Evolutionary conservation across 768 basidiomycete species (phyloP).

Genomic region (Auriscalpium microsporum): DNA sequence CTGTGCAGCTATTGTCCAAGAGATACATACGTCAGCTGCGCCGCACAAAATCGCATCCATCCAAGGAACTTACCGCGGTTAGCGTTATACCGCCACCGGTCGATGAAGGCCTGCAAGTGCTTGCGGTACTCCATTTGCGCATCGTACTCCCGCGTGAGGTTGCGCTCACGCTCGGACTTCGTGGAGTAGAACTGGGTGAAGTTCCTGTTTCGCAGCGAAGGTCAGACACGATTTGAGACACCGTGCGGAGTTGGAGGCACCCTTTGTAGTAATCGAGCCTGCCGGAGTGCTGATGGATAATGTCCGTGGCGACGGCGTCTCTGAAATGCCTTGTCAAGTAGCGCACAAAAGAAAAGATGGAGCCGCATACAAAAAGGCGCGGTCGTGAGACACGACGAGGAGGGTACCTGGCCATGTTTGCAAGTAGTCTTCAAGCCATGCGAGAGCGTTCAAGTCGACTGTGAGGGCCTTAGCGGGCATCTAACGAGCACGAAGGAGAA

Average conservation of each 20-base stretch:
- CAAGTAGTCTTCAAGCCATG: slow-evolving; percentile 95
- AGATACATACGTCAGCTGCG: slow-evolving; percentile 1
- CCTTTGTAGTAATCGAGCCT: slow-evolving; percentile 98
- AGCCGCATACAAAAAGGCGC: slow-evolving; percentile 74
- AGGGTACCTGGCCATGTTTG: slow-evolving; percentile 92
- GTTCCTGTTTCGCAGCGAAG: slow-evolving; percentile 45
- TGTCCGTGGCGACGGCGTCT: slow-evolving; percentile 95
- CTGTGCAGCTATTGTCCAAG: slow-evolving; percentile 59
- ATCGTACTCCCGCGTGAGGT: slow-evolving; percentile 91
- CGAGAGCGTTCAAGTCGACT: slow-evolving; percentile 93
- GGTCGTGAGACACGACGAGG: slow-evolving; percentile 96
- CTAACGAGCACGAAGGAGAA: neutral
- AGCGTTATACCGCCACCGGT: slow-evolving; percentile 96
- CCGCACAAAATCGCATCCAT: neutral
- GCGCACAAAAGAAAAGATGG: no score
- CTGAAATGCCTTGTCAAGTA: slow-evolving; percentile 25
- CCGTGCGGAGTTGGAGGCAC: slow-evolving; percentile 25
- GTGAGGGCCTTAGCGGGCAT: neutral
- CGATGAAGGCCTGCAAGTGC: slow-evolving; percentile 96
- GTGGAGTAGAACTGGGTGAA: slow-evolving; percentile 99
- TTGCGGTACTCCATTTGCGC: slow-evolving; percentile 92
- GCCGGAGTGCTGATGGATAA: slow-evolving; percentile 90
- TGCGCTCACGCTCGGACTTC: slow-evolving; percentile 89
- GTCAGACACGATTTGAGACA: neutral
- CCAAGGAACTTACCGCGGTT: slow-evolving; percentile 58